These are phyloP conservation scores for Thielaviopsis musarum DNA, from an alignment of 2,329 filamentous ascomycete species.

Conservation along the genomic window DNA sequence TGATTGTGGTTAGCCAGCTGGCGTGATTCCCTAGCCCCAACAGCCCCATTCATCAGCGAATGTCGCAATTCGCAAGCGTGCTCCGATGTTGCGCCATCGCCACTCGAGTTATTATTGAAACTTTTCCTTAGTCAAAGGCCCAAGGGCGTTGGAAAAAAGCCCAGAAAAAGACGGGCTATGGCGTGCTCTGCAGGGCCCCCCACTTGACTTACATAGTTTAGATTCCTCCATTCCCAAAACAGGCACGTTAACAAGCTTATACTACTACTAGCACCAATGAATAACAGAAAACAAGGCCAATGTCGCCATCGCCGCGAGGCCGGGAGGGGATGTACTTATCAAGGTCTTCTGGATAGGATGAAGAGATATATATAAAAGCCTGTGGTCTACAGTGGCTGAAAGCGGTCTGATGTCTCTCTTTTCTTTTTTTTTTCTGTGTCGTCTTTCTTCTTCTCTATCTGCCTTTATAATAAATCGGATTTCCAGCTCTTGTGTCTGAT, in stretches of 20 bases:
- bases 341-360: too few relatives aligned
- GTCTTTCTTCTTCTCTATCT: background rate
- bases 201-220: slow-evolving; percentile 11
- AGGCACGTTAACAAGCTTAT: background rate
- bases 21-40: background rate
- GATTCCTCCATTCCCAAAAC: background rate
- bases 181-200: slow-evolving; percentile 8
- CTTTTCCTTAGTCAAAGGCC: background rate
- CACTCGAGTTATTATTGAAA: too few relatives aligned
- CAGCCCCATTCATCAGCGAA: background rate
- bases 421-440: background rate
- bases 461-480: background rate
- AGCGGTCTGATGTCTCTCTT: background rate
- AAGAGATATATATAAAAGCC: background rate
- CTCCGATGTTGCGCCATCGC: slow-evolving; percentile 4
- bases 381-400: background rate
- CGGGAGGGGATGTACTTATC: background rate
- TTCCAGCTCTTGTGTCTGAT: too few relatives aligned
- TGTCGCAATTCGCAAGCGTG: slow-evolving; percentile 4
- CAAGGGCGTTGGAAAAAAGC: background rate
- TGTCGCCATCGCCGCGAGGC: background rate
- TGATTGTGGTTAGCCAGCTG: background rate
- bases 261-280: background rate
- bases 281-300: background rate
- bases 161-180: slow-evolving; percentile 4